Evolutionary conservation across 805 yeast species (phyloP).

Genomic region (Citeromyces matritensis): DNA sequence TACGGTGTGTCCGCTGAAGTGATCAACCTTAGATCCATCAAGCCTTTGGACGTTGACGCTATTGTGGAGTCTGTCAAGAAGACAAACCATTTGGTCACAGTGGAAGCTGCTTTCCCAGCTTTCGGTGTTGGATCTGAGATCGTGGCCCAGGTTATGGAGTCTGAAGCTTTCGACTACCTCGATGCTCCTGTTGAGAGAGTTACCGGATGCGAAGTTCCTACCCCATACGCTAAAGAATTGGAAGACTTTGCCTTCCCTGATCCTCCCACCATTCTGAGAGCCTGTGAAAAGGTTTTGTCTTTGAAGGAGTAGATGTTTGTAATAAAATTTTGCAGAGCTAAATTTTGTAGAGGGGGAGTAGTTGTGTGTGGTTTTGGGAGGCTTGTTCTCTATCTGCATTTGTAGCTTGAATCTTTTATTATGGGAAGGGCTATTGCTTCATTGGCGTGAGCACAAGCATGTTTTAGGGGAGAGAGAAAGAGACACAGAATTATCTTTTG

Average conservation of each 20-base stretch:
- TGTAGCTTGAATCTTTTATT: too few relatives aligned
- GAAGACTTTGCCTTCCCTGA: slow-evolving; percentile 99
- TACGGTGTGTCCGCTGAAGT: slow-evolving; percentile 88
- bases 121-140: slow-evolving; percentile 98
- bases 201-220: slow-evolving; percentile 99
- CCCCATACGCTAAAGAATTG: slow-evolving; percentile 92
- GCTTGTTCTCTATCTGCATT: too few relatives aligned
- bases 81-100: slow-evolving; percentile 92
- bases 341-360: too few relatives aligned
- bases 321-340: too few relatives aligned
- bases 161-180: slow-evolving; percentile 94
- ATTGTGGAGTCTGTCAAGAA: slow-evolving; percentile 83
- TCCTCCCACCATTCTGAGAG: slow-evolving; percentile 77
- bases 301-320: slow-evolving; percentile 12
- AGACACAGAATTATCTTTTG: too few relatives aligned
- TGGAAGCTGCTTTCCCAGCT: slow-evolving; percentile 96
- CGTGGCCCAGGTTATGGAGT: slow-evolving; percentile 95
- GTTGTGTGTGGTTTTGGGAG: too few relatives aligned
- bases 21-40: slow-evolving; percentile 88
- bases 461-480: too few relatives aligned
- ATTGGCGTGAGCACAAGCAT: too few relatives aligned
- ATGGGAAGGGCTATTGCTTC: too few relatives aligned
- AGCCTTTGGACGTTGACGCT: slow-evolving; percentile 86
- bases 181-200: slow-evolving; percentile 98
- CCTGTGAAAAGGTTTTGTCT: slow-evolving; percentile 65